phyloP scores from a whole-genome alignment of 768 basidiomycete genomes.

The Suillus hirtellus region DNA sequence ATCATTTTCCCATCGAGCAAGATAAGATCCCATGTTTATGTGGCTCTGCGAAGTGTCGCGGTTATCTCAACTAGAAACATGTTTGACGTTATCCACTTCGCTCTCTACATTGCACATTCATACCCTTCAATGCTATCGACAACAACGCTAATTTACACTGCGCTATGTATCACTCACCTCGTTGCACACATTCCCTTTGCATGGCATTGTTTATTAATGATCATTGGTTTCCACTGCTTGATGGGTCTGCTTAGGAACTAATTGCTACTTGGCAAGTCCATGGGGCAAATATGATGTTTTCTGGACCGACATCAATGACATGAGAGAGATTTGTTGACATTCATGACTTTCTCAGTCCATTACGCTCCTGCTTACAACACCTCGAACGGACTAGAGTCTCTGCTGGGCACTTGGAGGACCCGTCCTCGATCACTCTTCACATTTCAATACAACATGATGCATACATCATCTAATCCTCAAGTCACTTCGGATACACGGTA shows the following conservation, averaged over 20 bases:
- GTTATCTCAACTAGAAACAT: constrained; percentile 84
- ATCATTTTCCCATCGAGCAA: constrained; percentile 99
- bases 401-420: neutral
- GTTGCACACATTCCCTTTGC: constrained; percentile 22
- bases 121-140: constrained; percentile 16
- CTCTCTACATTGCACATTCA: constrained; percentile 14
- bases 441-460: neutral
- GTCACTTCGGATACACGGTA: neutral
- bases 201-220: constrained; percentile 16
- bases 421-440: neutral
- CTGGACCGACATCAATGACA: neutral
- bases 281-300: neutral
- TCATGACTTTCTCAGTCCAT: neutral
- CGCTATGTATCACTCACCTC: constrained; percentile 32
- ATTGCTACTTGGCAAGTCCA: neutral
- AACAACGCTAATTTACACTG: constrained; percentile 23
- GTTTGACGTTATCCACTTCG: constrained; percentile 9
- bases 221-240: constrained; percentile 1
- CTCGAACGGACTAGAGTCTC: neutral
- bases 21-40: constrained; percentile 95
- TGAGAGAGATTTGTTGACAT: neutral
- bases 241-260: neutral
- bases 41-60: constrained; percentile 88
- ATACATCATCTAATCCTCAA: neutral
- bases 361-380: neutral